Evolutionary conservation across 345 rosid genomes (phyloP), one percentile per base, ranked within the genome.

Genomic region (Eucalyptus curtisii): DNA sequence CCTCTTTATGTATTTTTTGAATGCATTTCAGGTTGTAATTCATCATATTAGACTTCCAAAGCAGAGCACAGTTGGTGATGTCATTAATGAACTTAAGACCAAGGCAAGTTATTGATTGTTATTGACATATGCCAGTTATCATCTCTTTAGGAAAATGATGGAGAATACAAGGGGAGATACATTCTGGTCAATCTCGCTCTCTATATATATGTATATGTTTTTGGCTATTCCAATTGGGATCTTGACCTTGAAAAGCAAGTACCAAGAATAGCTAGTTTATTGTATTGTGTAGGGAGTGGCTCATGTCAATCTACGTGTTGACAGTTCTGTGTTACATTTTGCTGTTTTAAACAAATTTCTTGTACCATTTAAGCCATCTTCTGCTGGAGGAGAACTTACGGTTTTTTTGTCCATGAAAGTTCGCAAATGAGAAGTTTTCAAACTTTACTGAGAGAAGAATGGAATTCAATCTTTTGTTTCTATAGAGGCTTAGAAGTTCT

Each of bases 1-100:
- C 47, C 27, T 30, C 31, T 49, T 87, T 68, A 10, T 17, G 49
- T 48, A 13, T 76, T 87, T 49, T 87, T n/a, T 37, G 6, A 30
- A 55, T 89, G 16, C 55, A 55, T 91, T 86, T 88, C 94, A 96
- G 98, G 95, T 96, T 89, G 92, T 93, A 79, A 92, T 95, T 91
- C 98, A 96, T 93, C 94, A 94, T 88, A 95, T 96, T 90, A 96
- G 99, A 89, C 94, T 98, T 90, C 99, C 99, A 45, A 97, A 96
- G 93, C 99, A 97, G 93, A 97, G 99, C 91, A 96, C 95, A 49
- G 99, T 98, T 30, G 99, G 97, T 49, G 99, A 98, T 92, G 99
- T 96, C 68, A 94, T 98, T 88, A 94, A 93, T 88, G 99, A 95
- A 90, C 99, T 98, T 71, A 98, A 95, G 93, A 94, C 94, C 48